Conservation (phyloP, 1,284 basidiomycete species). For the Singerocomus inundabilis region DNA sequence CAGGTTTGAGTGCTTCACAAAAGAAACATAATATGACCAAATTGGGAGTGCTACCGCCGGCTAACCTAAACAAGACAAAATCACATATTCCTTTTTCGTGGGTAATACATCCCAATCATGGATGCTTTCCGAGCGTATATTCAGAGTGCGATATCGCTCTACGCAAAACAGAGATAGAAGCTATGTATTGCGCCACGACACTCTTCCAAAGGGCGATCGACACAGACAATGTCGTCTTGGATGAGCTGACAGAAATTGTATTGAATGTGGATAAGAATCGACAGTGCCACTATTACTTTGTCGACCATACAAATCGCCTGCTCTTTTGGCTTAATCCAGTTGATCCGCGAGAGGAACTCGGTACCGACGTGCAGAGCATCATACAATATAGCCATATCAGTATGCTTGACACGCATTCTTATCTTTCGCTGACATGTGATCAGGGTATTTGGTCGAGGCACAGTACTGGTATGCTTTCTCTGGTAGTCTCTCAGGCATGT, state of each 20-base stretch:
- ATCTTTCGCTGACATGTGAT: constrained; percentile 1
- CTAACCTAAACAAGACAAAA: too few species aligned
- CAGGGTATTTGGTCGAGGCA: constrained; percentile 18
- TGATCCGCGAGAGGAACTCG: not conserved
- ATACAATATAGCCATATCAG: constrained; percentile 12
- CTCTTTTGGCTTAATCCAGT: constrained; percentile 19
- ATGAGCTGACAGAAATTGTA: constrained; percentile 20
- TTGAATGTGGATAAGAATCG: constrained; percentile 10
- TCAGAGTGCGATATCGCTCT: constrained; percentile 12
- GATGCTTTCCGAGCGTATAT: constrained; percentile 13
- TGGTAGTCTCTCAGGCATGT: not conserved
- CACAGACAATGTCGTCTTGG: constrained; percentile 10
- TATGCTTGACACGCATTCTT: not conserved
- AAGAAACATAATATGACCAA: too few species aligned
- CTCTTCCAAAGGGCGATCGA: constrained; percentile 8
- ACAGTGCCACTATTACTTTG: constrained; percentile 18
- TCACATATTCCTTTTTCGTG: too few species aligned
- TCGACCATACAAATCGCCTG: constrained; percentile 16
- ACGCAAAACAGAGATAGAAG: not conserved
- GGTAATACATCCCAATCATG: too few species aligned
- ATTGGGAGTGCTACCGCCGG: too few species aligned
- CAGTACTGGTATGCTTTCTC: constrained; percentile 15
- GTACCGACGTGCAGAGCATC: constrained; percentile 1
- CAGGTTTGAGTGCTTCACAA: too few species aligned
- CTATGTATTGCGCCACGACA: not conserved